phyloP scores from a whole-genome alignment of 768 basidiomycete species.

The Trametes villosa region DNA sequence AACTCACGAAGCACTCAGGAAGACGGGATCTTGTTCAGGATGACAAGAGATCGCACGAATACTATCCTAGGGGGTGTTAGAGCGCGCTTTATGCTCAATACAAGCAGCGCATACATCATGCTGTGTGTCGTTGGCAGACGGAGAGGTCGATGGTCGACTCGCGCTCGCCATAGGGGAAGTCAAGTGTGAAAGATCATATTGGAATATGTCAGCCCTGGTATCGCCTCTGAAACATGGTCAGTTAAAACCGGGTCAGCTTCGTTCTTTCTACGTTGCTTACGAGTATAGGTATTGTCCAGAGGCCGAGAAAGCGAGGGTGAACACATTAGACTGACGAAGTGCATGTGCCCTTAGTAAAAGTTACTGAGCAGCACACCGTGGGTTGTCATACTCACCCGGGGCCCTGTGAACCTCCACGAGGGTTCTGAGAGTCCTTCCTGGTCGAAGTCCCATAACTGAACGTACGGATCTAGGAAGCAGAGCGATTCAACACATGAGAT shows the following conservation, averaged over 20 bases:
- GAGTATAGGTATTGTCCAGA: slow-evolving; percentile 65
- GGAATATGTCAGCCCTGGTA: slow-evolving; percentile 26
- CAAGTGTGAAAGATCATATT: slow-evolving; percentile 30
- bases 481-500: background rate
- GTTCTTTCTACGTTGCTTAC: slow-evolving; percentile 45
- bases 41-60: slow-evolving; percentile 70
- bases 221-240: slow-evolving; percentile 28
- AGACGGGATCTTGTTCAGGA: slow-evolving; percentile 67
- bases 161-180: background rate
- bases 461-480: slow-evolving; percentile 32
- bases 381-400: slow-evolving; percentile 26
- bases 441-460: slow-evolving; percentile 43
- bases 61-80: slow-evolving; percentile 50
- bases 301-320: slow-evolving; percentile 72
- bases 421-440: slow-evolving; percentile 35
- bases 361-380: too few relatives aligned
- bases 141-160: background rate
- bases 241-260: background rate
- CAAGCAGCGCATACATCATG: slow-evolving; percentile 27
- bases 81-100: background rate
- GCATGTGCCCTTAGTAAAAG: background rate
- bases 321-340: slow-evolving; percentile 65
- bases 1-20: slow-evolving; percentile 70
- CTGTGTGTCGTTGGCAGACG: slow-evolving; percentile 16
- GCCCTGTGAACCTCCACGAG: slow-evolving; percentile 34